A percentile compares a stretch with the other conserved stretches of the same genome.
Evolutionary conservation across 2,329 filamentous ascomycete genomes (phyloP).

Genomic region (Dactylellina cionopaga): DNA sequence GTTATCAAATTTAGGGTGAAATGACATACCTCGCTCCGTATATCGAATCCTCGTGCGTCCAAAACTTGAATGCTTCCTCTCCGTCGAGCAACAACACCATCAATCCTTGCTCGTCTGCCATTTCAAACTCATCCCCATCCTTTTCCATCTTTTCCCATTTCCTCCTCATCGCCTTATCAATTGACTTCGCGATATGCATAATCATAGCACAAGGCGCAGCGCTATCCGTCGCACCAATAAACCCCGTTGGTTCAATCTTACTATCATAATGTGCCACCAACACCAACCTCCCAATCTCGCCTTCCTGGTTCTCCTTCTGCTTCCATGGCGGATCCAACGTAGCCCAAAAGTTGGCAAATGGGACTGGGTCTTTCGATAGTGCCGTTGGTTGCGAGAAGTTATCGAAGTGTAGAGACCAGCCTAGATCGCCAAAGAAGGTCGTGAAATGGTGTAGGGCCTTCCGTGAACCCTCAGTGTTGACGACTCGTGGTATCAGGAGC

Average conservation of each 20-base stretch:
- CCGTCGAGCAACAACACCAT: conserved; percentile 92
- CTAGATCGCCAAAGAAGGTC: conserved; percentile 79
- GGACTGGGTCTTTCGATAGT: conserved; percentile 75
- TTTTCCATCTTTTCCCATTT: conserved; percentile 80
- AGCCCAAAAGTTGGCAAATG: conserved; percentile 87
- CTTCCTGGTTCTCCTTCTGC: conserved; percentile 62
- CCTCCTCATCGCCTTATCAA: conserved; percentile 80
- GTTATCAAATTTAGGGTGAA: background rate
- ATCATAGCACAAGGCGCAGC: conserved; percentile 94
- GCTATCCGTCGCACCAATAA: conserved; percentile 92
- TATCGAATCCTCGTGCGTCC: conserved; percentile 83
- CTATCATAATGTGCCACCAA: conserved; percentile 95
- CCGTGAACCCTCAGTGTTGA: conserved; percentile 79
- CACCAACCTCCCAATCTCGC: conserved; percentile 82
- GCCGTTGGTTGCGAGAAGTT: conserved; percentile 90
- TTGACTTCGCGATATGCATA: conserved; percentile 81
- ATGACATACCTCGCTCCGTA: conserved; percentile 79
- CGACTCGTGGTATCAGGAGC: conserved; percentile 86
- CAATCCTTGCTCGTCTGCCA: conserved; percentile 82
- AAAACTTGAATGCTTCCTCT: conserved; percentile 86
- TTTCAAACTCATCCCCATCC: conserved; percentile 60
- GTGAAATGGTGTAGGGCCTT: conserved; percentile 82
- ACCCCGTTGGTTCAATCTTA: conserved; percentile 80
- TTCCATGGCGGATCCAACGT: conserved; percentile 88
- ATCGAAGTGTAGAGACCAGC: conserved; percentile 83